Evolutionary conservation across 2,329 filamentous ascomycete species (phyloP).

Genomic region (Fusarium sp.): DNA sequence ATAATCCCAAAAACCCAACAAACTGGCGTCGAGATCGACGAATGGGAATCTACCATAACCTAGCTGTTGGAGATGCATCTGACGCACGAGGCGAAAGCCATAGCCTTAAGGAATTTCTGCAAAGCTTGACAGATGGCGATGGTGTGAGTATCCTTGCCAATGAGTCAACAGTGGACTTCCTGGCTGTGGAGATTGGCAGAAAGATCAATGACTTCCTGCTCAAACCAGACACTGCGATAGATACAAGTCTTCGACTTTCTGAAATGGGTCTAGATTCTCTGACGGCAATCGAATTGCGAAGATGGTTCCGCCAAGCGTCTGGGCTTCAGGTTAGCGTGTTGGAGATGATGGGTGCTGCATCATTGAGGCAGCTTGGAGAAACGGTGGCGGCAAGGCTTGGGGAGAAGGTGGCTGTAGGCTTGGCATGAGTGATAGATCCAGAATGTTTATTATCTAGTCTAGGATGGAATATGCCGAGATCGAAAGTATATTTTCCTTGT

Average conservation of each 20-base stretch:
- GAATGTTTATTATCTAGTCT: background rate
- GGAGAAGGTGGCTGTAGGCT: constrained; percentile 2
- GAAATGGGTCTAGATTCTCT: constrained; percentile 29
- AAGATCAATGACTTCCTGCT: constrained; percentile 27
- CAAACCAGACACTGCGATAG: constrained; percentile 4
- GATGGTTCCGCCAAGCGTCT: constrained; percentile 22
- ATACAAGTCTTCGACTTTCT: constrained; percentile 1
- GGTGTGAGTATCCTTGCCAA: background rate
- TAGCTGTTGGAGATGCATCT: background rate
- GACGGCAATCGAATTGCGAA: constrained; percentile 20
- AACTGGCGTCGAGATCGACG: constrained; percentile 25
- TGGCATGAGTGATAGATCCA: background rate
- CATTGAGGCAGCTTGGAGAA: constrained; percentile 1
- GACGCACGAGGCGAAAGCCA: background rate
- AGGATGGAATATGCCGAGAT: background rate
- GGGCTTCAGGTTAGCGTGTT: constrained; percentile 24
- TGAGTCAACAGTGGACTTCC: background rate
- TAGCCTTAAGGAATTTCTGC: constrained; percentile 8
- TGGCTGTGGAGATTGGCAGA: constrained; percentile 12
- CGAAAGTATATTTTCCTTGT: background rate
- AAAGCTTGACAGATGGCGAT: background rate
- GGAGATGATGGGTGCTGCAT: constrained; percentile 26
- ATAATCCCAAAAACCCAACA: constrained; percentile 11
- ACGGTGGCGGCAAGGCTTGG: constrained; percentile 4
- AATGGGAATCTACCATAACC: constrained; percentile 26